These are phyloP conservation scores for Rhizophora mangle DNA, from an alignment of 345 rosid genomes.

Conservation along the genomic window DNA sequence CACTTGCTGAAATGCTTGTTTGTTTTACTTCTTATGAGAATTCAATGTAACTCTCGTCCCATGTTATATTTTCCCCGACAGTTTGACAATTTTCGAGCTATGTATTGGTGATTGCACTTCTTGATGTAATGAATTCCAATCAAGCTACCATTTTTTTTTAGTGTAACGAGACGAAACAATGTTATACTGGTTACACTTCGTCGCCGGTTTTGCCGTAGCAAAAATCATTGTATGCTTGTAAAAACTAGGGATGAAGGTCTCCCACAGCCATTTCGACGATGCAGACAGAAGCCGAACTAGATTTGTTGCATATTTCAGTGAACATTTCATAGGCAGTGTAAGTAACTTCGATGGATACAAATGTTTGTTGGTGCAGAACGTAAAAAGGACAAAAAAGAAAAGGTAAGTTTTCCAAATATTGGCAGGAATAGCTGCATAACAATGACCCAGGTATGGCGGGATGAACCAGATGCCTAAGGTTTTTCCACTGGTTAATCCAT, in stretches of 20 bases:
- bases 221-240: no score
- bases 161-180: no score
- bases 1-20: no score
- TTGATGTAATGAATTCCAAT: no score
- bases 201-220: no score
- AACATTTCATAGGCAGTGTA: constrained; percentile 1
- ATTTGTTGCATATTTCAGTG: constrained; percentile 52
- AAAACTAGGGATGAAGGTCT: constrained; percentile 18
- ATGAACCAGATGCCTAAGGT: background rate
- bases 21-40: no score
- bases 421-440: background rate
- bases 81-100: no score
- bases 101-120: no score
- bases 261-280: constrained; percentile 90
- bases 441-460: background rate
- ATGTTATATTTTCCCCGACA: no score
- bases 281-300: constrained; percentile 85
- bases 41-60: no score
- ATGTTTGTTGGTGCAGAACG: background rate
- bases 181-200: no score
- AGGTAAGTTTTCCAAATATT: background rate
- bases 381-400: background rate
- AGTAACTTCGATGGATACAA: background rate
- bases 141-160: no score
- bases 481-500: background rate